Percentiles rank a stretch among this genome's conserved stretches.
phyloP scores from a whole-genome alignment of 2,329 filamentous ascomycete species.

The Microsporum canis region DNA sequence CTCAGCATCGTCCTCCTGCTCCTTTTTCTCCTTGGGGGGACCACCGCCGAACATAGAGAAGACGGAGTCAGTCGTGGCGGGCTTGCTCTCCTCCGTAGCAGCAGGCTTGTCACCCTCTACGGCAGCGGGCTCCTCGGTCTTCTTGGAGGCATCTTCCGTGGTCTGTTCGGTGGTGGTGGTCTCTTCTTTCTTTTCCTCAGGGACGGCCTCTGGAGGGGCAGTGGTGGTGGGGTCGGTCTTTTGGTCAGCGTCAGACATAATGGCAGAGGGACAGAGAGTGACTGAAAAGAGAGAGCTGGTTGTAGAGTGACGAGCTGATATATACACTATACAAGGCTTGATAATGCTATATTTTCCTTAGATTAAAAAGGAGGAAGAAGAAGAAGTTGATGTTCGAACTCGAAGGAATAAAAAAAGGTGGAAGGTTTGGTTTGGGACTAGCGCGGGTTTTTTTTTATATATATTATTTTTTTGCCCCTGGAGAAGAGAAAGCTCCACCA shows the following conservation, averaged over 20 bases:
- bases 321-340: not conserved
- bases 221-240: constrained; percentile 35
- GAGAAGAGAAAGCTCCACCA: too few relatives aligned
- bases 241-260: constrained; percentile 34
- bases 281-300: not conserved
- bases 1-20: constrained; percentile 55
- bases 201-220: constrained; percentile 24
- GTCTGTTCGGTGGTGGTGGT: constrained; percentile 24
- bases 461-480: not conserved
- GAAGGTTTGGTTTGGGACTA: constrained; percentile 2
- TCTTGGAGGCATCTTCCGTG: constrained; percentile 21
- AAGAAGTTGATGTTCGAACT: not conserved
- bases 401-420: not conserved
- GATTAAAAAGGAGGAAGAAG: not conserved
- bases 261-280: constrained; percentile 13
- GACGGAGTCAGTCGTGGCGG: constrained; percentile 47
- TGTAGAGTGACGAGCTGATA: not conserved
- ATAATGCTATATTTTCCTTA: not conserved
- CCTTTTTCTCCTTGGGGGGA: constrained; percentile 92
- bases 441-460: not conserved
- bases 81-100: constrained; percentile 6
- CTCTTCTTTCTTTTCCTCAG: constrained; percentile 19
- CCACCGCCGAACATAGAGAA: constrained; percentile 99
- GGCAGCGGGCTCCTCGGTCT: constrained; percentile 26
- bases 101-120: constrained; percentile 14